Percentiles rank a stretch among this genome's conserved stretches.
phyloP scores from a whole-genome alignment of 345 rosid species.

The Noccaea bulbosa region DNA sequence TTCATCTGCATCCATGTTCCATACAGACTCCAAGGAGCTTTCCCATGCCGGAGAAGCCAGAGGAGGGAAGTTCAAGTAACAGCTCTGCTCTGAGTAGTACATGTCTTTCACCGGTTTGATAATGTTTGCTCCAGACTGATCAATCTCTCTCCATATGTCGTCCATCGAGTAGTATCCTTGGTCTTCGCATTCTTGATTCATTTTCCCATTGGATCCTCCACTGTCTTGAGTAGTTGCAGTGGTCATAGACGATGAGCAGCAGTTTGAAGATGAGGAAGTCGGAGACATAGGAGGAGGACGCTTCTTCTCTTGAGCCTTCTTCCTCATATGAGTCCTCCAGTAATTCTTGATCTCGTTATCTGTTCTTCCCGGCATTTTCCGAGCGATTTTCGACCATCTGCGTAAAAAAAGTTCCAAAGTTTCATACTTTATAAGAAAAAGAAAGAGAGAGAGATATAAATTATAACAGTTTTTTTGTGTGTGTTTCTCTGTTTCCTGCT shows the following conservation, averaged over 20 bases:
- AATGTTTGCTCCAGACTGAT: slow-evolving; percentile 42
- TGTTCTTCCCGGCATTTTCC: slow-evolving; percentile 90
- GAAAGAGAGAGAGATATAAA: too few relatives aligned
- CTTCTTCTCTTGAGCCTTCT: slow-evolving; percentile 86
- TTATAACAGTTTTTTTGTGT: neutral
- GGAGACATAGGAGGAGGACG: slow-evolving; percentile 47
- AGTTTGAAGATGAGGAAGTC: slow-evolving; percentile 60
- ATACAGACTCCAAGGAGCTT: slow-evolving; percentile 54
- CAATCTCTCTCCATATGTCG: slow-evolving; percentile 58
- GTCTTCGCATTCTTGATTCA: slow-evolving; percentile 52
- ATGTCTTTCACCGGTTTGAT: slow-evolving; percentile 46
- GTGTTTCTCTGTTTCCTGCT: slow-evolving; percentile 38
- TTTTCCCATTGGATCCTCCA: slow-evolving; percentile 60
- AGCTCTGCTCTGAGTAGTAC: slow-evolving; percentile 53
- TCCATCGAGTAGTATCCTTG: slow-evolving; percentile 74
- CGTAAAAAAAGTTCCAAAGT: slow-evolving; percentile 14
- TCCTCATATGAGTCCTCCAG: slow-evolving; percentile 96
- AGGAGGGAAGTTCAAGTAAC: slow-evolving; percentile 55
- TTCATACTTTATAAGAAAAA: neutral
- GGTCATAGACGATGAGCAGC: slow-evolving; percentile 59
- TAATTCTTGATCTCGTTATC: slow-evolving; percentile 98
- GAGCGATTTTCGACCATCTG: slow-evolving; percentile 98
- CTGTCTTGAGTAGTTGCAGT: slow-evolving; percentile 62
- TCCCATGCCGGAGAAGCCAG: slow-evolving; percentile 70
- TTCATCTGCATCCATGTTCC: slow-evolving; percentile 79